These are phyloP conservation scores for Geoglossum cookeanum DNA, from an alignment of 2,329 filamentous ascomycete genomes.

Conservation along the genomic window DNA sequence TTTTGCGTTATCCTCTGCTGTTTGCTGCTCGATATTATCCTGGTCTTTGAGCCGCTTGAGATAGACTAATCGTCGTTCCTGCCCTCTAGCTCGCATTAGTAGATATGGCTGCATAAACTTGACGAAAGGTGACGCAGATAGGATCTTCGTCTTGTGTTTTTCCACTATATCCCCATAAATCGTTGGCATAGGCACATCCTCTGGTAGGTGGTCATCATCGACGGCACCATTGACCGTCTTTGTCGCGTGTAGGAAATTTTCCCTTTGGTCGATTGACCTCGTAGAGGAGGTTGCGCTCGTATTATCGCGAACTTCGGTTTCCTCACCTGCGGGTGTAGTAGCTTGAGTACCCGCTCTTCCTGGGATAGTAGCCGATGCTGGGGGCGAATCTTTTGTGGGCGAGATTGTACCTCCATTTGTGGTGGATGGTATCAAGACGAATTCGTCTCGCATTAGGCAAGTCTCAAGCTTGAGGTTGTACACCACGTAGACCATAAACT, in stretches of 20 bases:
- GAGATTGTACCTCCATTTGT: slow-evolving; percentile 28
- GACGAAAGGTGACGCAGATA: slow-evolving; percentile 92
- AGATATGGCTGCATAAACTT: slow-evolving; percentile 89
- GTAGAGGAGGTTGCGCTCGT: neutral
- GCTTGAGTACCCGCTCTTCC: neutral
- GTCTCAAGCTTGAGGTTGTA: slow-evolving; percentile 96
- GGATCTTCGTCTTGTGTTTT: slow-evolving; percentile 77
- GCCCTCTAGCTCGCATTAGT: slow-evolving; percentile 76
- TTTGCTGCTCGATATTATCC: slow-evolving; percentile 25
- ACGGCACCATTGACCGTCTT: neutral
- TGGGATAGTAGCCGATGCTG: neutral
- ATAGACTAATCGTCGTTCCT: slow-evolving; percentile 68
- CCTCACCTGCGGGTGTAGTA: neutral
- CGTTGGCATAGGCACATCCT: slow-evolving; percentile 62
- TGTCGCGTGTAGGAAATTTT: neutral
- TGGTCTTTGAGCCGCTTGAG: slow-evolving; percentile 70
- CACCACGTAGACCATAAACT: slow-evolving; percentile 98
- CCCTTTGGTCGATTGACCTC: neutral
- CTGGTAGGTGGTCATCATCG: neutral
- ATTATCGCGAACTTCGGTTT: neutral
- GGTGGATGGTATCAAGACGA: slow-evolving; percentile 57
- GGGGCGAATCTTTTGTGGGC: slow-evolving; percentile 13
- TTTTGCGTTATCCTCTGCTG: slow-evolving; percentile 40
- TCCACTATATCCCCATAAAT: slow-evolving; percentile 92
- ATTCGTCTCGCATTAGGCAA: slow-evolving; percentile 82